phyloP scores from a whole-genome alignment of 2,329 filamentous ascomycete genomes.

The Fusarium setosum region DNA sequence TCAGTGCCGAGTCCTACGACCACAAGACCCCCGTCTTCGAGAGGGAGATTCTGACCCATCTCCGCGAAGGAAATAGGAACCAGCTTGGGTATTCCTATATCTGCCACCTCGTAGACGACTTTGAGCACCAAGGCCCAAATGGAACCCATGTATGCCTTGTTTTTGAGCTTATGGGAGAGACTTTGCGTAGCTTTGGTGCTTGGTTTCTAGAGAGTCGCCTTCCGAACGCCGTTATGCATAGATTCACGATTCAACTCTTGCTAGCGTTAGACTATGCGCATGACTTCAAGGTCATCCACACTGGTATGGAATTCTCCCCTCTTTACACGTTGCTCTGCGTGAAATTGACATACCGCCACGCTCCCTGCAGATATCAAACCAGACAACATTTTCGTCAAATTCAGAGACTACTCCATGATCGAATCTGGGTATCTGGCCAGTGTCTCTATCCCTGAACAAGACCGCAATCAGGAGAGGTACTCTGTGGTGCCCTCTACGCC shows the following conservation, averaged over 20 bases:
- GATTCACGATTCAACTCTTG: slow-evolving; percentile 28
- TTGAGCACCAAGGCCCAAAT: slow-evolving; percentile 45
- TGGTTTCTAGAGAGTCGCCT: slow-evolving; percentile 23
- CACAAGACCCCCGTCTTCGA: slow-evolving; percentile 32
- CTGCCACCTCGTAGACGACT: slow-evolving; percentile 35
- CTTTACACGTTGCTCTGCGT: neutral
- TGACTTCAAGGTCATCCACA: slow-evolving; percentile 31
- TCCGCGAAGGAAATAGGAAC: slow-evolving; percentile 15
- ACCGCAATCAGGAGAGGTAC: slow-evolving; percentile 15
- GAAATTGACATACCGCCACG: neutral
- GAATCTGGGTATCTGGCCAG: slow-evolving; percentile 24
- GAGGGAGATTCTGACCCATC: slow-evolving; percentile 25
- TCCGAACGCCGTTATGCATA: slow-evolving; percentile 22
- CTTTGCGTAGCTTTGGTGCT: slow-evolving; percentile 29
- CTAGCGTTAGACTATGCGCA: slow-evolving; percentile 36
- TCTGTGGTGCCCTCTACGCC: slow-evolving; percentile 8
- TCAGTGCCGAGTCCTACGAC: slow-evolving; percentile 31
- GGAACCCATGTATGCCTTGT: slow-evolving; percentile 46
- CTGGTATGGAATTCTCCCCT: slow-evolving; percentile 8
- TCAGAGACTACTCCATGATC: slow-evolving; percentile 21
- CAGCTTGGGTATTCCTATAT: slow-evolving; percentile 12
- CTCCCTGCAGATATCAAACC: slow-evolving; percentile 34
- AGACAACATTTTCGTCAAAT: slow-evolving; percentile 39
- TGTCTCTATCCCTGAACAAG: slow-evolving; percentile 9
- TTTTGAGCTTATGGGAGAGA: slow-evolving; percentile 44